Percentiles rank a stretch among this genome's conserved stretches.
Conservation (phyloP, 495 filamentous ascomycete genomes). For the Letharia columbiana region DNA sequence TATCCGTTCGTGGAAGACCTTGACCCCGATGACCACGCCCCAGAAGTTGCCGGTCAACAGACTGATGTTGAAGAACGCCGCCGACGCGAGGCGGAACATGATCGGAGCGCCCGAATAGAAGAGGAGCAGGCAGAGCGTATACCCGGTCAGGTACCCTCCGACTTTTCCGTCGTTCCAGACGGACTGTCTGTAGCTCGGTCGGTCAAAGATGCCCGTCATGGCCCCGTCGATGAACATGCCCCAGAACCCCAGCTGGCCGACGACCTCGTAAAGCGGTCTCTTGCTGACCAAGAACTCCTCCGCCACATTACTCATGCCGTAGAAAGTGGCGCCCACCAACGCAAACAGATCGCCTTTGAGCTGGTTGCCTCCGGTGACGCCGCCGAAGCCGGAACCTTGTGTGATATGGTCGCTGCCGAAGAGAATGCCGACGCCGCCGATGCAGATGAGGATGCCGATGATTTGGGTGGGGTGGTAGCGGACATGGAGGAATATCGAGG, state of each 20-base stretch:
- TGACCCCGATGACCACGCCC: slow-evolving; percentile 83
- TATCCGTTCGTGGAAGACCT: slow-evolving; percentile 70
- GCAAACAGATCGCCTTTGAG: slow-evolving; percentile 91
- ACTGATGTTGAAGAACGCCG: slow-evolving; percentile 94
- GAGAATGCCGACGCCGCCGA: slow-evolving; percentile 84
- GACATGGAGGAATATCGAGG: slow-evolving; percentile 71
- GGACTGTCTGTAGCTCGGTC: slow-evolving; percentile 55
- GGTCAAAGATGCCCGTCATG: slow-evolving; percentile 86
- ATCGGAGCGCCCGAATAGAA: slow-evolving; percentile 88
- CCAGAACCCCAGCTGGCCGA: slow-evolving; percentile 84
- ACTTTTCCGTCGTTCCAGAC: slow-evolving; percentile 59
- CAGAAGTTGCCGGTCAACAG: slow-evolving; percentile 95
- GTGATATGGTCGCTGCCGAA: slow-evolving; percentile 82
- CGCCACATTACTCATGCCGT: slow-evolving; percentile 80
- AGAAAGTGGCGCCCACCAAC: slow-evolving; percentile 78
- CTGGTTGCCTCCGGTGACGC: slow-evolving; percentile 49
- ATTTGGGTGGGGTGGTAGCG: slow-evolving; percentile 84
- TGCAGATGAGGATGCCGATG: slow-evolving; percentile 78
- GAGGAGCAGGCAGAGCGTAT: slow-evolving; percentile 67
- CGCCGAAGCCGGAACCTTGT: slow-evolving; percentile 50
- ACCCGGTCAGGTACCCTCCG: slow-evolving; percentile 75
- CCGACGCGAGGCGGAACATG: slow-evolving; percentile 75
- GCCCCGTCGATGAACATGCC: slow-evolving; percentile 85
- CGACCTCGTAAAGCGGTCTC: slow-evolving; percentile 82
- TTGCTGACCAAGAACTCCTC: slow-evolving; percentile 91